These are phyloP conservation scores for Nephelium lappaceum DNA, from an alignment of 345 rosid species.

Conservation along the genomic window DNA sequence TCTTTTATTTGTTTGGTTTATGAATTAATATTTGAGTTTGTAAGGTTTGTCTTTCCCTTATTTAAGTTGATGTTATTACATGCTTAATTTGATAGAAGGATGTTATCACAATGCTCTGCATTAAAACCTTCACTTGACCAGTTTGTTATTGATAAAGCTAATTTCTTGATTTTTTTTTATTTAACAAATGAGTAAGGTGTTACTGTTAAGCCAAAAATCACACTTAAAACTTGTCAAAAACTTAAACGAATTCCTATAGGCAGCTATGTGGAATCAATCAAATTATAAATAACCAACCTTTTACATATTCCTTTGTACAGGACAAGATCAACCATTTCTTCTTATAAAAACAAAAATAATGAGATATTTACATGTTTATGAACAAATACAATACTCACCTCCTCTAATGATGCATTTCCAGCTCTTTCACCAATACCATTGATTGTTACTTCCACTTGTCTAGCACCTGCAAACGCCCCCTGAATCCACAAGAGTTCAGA, in stretches of 20 bases:
- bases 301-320: neutral
- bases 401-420: constrained; percentile 97
- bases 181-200: neutral
- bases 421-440: constrained; percentile 99
- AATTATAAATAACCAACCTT: neutral
- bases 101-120: neutral
- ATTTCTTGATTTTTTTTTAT: too few species aligned
- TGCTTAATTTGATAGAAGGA: neutral
- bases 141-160: too few species aligned
- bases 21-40: too few species aligned
- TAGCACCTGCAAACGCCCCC: constrained; percentile 92
- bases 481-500: constrained; percentile 35
- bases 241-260: neutral
- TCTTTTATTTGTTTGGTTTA: too few species aligned
- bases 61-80: too few species aligned
- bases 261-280: neutral
- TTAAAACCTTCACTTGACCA: neutral
- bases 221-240: neutral
- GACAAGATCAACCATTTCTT: neutral
- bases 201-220: too few species aligned
- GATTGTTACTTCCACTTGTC: constrained; percentile 92
- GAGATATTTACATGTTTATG: neutral
- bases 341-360: neutral
- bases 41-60: too few species aligned
- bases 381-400: constrained; percentile 45